Evolutionary conservation across 2,329 filamentous ascomycete species (phyloP).

Genomic region (Aspergillus fijiensis): DNA sequence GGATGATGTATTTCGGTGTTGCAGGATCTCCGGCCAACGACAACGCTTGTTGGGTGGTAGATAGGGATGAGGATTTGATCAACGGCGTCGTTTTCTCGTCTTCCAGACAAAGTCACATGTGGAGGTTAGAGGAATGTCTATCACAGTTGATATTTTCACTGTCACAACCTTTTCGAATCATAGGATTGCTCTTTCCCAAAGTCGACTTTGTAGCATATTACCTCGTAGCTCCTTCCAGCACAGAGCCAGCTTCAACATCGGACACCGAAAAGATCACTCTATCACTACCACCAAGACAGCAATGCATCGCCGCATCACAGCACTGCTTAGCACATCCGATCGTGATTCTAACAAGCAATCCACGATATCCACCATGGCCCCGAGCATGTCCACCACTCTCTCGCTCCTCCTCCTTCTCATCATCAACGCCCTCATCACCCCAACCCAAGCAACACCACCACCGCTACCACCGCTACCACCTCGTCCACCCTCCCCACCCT

Average conservation of each 20-base stretch:
- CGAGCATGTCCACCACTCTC: neutral
- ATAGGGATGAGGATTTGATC: neutral
- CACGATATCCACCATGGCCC: neutral
- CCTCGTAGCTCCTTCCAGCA: neutral
- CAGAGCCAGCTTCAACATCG: too few relatives aligned
- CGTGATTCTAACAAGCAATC: neutral
- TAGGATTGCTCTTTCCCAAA: neutral
- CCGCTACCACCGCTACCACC: neutral
- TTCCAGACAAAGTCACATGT: neutral
- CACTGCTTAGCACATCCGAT: neutral
- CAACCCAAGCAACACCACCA: neutral
- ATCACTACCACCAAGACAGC: too few relatives aligned
- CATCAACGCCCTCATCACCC: neutral
- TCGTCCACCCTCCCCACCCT: neutral
- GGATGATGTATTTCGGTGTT: neutral
- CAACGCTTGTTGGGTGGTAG: neutral
- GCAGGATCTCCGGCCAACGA: neutral
- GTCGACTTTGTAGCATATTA: neutral
- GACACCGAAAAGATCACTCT: too few relatives aligned
- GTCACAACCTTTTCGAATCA: neutral
- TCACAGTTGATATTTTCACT: neutral
- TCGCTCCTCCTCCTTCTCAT: neutral
- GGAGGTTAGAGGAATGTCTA: neutral
- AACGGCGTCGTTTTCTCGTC: neutral
- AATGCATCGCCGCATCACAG: neutral